Percentiles rank a stretch among this genome's conserved stretches.
These are phyloP conservation scores for Ceratobasidium sp. DNA, from an alignment of 1,284 basidiomycete genomes.

Conservation along the genomic window DNA sequence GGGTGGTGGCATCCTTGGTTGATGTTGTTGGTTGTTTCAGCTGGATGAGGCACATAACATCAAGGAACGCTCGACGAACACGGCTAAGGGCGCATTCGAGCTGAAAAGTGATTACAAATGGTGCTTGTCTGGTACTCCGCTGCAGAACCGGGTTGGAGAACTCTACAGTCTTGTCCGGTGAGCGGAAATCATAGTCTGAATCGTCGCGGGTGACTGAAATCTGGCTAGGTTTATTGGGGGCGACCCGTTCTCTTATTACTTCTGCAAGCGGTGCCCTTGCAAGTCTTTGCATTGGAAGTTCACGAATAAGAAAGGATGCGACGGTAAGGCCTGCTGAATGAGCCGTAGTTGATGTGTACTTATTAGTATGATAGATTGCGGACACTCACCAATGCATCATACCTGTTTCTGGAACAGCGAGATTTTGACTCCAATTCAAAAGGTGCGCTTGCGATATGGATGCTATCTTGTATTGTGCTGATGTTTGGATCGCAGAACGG, in stretches of 20 bases:
- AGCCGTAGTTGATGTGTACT: not conserved
- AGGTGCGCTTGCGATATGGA: conserved; percentile 58
- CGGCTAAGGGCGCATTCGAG: conserved; percentile 95
- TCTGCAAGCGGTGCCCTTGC: conserved; percentile 89
- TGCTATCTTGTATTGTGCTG: not conserved
- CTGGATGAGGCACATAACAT: conserved; percentile 99
- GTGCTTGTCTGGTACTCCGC: conserved; percentile 98
- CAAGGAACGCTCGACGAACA: conserved; percentile 94
- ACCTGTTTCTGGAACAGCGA: conserved; percentile 93
- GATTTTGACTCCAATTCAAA: conserved; percentile 94
- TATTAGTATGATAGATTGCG: conserved; percentile 70
- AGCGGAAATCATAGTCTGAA: not conserved
- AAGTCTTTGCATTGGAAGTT: conserved; percentile 94
- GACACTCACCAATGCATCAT: conserved; percentile 92
- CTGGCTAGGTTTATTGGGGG: conserved; percentile 79
- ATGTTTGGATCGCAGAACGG: conserved; percentile 58
- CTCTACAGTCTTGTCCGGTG: conserved; percentile 90
- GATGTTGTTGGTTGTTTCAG: conserved; percentile 55
- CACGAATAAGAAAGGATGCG: conserved; percentile 82
- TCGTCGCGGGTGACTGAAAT: not conserved
- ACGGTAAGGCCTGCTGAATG: conserved; percentile 64
- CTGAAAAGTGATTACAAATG: conserved; percentile 83
- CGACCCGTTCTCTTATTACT: conserved; percentile 92
- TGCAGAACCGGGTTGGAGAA: conserved; percentile 97
- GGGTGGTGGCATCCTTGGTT: not conserved